A percentile compares a stretch with the other conserved stretches of the same genome.
These are phyloP conservation scores for Albophoma yamanashiensis DNA, from an alignment of 2,329 filamentous ascomycete genomes.

Conservation along the genomic window DNA sequence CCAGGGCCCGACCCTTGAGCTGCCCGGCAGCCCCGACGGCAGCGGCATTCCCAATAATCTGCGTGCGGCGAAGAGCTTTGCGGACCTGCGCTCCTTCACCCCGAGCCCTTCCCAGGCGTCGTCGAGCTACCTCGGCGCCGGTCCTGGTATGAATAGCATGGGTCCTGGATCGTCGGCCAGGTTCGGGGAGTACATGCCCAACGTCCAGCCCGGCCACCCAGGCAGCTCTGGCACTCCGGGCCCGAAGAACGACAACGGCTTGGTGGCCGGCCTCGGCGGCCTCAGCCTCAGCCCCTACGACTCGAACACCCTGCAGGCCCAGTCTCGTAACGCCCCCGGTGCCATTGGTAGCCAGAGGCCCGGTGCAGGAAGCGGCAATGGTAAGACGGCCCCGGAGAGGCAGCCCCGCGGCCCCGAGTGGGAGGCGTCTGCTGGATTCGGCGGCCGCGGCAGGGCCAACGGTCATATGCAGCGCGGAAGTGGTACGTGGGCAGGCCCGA, in stretches of 20 bases:
- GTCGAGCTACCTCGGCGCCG: constrained; percentile 57
- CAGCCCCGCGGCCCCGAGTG: constrained; percentile 56
- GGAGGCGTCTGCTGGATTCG: constrained; percentile 44
- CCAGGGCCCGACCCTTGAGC: constrained; percentile 75
- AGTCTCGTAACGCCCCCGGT: constrained; percentile 39
- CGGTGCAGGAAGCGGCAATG: constrained; percentile 31
- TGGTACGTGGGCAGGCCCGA: constrained; percentile 31
- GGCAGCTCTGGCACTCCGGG: constrained; percentile 26
- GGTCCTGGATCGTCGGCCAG: constrained; percentile 24
- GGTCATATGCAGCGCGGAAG: constrained; percentile 53
- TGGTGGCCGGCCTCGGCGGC: constrained; percentile 38
- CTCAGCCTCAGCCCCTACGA: constrained; percentile 43
- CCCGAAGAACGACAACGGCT: constrained; percentile 24
- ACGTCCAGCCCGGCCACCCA: constrained; percentile 22
- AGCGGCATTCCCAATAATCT: constrained; percentile 63
- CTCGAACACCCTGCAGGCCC: constrained; percentile 24
- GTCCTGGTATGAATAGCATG: constrained; percentile 45
- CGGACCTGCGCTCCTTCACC: constrained; percentile 88
- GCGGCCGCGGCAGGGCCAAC: constrained; percentile 41
- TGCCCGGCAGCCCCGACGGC: constrained; percentile 67
- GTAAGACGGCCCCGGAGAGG: constrained; percentile 42
- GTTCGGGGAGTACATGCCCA: constrained; percentile 34
- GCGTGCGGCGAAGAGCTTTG: constrained; percentile 90
- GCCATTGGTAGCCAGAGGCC: constrained; percentile 58
- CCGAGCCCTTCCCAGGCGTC: constrained; percentile 81